These are phyloP conservation scores for Gracilaria caudata DNA, from an alignment of 23 red algal genomes.

Conservation along the genomic window DNA sequence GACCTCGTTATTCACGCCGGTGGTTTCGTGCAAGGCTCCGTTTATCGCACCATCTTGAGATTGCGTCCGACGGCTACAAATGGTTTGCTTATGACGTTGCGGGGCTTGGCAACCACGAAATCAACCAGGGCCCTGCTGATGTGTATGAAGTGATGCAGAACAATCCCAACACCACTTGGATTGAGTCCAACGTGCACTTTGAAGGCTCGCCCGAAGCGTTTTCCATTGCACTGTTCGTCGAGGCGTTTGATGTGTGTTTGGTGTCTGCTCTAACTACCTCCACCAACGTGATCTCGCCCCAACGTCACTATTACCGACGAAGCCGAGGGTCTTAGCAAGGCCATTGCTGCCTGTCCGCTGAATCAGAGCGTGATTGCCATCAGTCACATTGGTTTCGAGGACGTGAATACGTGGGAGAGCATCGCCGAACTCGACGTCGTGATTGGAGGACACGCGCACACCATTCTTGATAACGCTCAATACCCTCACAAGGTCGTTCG, in stretches of 20 bases:
- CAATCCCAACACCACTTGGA: slow-evolving; percentile 22
- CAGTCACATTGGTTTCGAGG: slow-evolving; percentile 43
- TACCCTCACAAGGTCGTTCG: slow-evolving; percentile 45
- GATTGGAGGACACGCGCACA: slow-evolving; percentile 61
- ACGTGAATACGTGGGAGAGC: slow-evolving; percentile 9
- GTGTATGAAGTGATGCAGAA: slow-evolving; percentile 12
- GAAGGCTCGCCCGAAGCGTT: background rate
- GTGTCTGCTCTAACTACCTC: slow-evolving; percentile 28
- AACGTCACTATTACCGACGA: slow-evolving; percentile 22
- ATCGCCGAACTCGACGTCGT: slow-evolving; percentile 46
- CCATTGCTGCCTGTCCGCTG: background rate
- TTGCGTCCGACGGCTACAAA: slow-evolving; percentile 43
- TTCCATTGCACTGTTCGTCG: background rate
- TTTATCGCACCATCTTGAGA: slow-evolving; percentile 23
- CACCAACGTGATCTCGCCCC: background rate
- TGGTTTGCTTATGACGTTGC: slow-evolving; percentile 49
- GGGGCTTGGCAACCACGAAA: slow-evolving; percentile 55
- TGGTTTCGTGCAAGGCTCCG: slow-evolving; percentile 54
- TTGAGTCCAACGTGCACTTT: slow-evolving; percentile 50
- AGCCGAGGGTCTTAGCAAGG: background rate
- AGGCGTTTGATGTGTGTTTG: slow-evolving; percentile 34
- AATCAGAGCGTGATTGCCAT: slow-evolving; percentile 47
- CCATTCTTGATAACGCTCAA: slow-evolving; percentile 28
- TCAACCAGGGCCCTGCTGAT: slow-evolving; percentile 4
- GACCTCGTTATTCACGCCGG: slow-evolving; percentile 42